phyloP scores from a whole-genome alignment of 2,329 filamentous ascomycete genomes.

The Aureobasidium mangrovei region DNA sequence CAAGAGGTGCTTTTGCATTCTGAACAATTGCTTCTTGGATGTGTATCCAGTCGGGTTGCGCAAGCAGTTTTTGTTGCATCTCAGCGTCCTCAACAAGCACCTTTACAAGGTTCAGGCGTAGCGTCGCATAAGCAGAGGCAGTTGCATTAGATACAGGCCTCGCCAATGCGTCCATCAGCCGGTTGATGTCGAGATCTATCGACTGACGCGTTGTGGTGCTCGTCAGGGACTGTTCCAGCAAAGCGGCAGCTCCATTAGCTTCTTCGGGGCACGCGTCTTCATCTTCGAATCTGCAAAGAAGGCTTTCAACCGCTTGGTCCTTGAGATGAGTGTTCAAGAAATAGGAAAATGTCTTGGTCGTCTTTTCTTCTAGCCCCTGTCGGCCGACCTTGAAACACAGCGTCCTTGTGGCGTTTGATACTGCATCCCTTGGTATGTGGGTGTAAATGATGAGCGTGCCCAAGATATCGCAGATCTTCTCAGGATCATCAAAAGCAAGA shows the following conservation, averaged over 20 bases:
- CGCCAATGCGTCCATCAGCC: slow-evolving; percentile 8
- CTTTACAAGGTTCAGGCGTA: slow-evolving; percentile 2
- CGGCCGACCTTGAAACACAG: slow-evolving; percentile 3
- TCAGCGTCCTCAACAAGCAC: slow-evolving; percentile 1
- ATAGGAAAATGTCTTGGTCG: slow-evolving; percentile 15
- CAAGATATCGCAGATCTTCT: slow-evolving; percentile 5
- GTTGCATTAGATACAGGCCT: not conserved
- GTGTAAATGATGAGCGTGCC: slow-evolving; percentile 8
- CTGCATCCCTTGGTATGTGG: slow-evolving; percentile 2
- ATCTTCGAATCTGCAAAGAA: slow-evolving; percentile 9
- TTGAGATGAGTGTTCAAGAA: slow-evolving; percentile 15
- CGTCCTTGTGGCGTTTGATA: not conserved
- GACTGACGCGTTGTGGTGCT: not conserved
- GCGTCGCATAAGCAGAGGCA: not conserved
- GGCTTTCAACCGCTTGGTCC: slow-evolving; percentile 13
- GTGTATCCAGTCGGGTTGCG: slow-evolving; percentile 10
- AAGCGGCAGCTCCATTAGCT: not conserved
- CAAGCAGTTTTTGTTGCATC: slow-evolving; percentile 3
- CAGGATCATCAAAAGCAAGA: not conserved
- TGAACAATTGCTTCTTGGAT: slow-evolving; percentile 8
- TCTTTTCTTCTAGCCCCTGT: slow-evolving; percentile 11
- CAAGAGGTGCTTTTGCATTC: slow-evolving; percentile 7
- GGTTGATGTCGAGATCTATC: slow-evolving; percentile 1
- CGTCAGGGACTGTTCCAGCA: not conserved
- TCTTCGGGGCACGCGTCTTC: not conserved